Base-by-base conservation (phyloP, 192 early-diverging fungal species). In the Coemansia aciculifera region DNA sequence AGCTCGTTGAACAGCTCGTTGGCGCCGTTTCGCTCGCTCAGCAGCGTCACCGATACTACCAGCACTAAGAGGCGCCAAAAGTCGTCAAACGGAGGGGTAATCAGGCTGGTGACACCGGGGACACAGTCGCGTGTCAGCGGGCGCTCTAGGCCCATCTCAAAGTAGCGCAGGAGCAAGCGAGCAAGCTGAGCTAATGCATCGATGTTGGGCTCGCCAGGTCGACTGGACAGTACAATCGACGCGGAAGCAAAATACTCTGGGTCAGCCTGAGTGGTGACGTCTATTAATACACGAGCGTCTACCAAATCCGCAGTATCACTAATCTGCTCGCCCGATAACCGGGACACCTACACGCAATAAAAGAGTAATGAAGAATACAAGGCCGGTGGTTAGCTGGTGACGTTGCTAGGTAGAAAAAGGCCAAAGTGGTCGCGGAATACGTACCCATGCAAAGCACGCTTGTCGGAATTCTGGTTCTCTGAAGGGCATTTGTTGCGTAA, bases 161-260 rank as follows among this genome's bases (percentile, higher is more conserved):
- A 73, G 40, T 73, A 73, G 9, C 79, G 74, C 51, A 82, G 56
- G 3, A 82, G 70, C 36, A 77, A 39, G 1, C 79, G 79, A 4
- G 79, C 79, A 27, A 82, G 59, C 74, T 82, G 79, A 1, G 79
- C 79, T 9, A 82, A 44, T 3, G 71, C 79, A 34, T 81, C 79
- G 3, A 81, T 57, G 43, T 81, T 81, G 43, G 73, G 71, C 51
- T 75, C 69, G 5, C 68, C 71, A 5, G 31, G 46, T 0, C 21
- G 61, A 19, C 68, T 67, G 12, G 74, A 44, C 15, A 82, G 68
- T 51, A 77, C 79, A n/a, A 82, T 65, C 19, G 79, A 82, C 1
- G 79, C 79, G 4, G 79, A 46, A 27, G 68, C 64, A 71, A 82
- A 82, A 63, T 77, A 77, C 5, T 82, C 79, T 3, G 79, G 79